Base-by-base conservation (phyloP, 371 early-diverging fungal species). In the Neoconidiobolus thromboides region DNA sequence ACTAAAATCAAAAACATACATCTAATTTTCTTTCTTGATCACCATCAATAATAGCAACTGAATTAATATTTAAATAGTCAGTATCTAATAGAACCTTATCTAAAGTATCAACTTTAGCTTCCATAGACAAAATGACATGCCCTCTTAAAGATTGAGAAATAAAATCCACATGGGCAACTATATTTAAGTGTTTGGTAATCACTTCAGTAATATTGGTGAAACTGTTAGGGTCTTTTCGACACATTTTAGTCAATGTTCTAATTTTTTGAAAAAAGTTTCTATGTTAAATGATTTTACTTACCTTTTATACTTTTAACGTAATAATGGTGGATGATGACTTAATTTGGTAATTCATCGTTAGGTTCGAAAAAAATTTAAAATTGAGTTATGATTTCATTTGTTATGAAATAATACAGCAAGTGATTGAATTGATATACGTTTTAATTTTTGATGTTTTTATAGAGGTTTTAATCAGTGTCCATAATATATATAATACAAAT, bases 131-230 rank as follows among this genome's bases (percentile, higher is more conserved):
- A 37, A 74, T 62, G 7, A 81, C 93, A 39, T 65, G 63, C 36
- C 92, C 94, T 26, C 63, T 57, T 9, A 95, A 73, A 46, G 75
- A 72, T 69, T 84, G 80, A 63, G 66, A 59, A 36, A 70, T 70
- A 70, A 95, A 95, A 63, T 89, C 84, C 57, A 85, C 84, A 0
- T 68, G 71, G 62, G 88, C 77, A 65, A 77, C 73, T 62, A 93
- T 73, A 64, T 88, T 84, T 46, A 88, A 60, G 63, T 91, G 89
- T 47, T 69, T 75, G 7, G 87, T 82, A 44, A 70, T 59, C 40
- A 89, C 71, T 60, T 87, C 76, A 63, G 75, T 69, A 48, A 85
- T 74, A 71, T 95, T 95, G 12, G 93, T 78, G 61, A 78, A 80
- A 62, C 87, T 84, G 69, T 81, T 91, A 57, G 91, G 91, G 68